Conservation (phyloP, 1,284 basidiomycete species). For the Hymenochaete sp. region DNA sequence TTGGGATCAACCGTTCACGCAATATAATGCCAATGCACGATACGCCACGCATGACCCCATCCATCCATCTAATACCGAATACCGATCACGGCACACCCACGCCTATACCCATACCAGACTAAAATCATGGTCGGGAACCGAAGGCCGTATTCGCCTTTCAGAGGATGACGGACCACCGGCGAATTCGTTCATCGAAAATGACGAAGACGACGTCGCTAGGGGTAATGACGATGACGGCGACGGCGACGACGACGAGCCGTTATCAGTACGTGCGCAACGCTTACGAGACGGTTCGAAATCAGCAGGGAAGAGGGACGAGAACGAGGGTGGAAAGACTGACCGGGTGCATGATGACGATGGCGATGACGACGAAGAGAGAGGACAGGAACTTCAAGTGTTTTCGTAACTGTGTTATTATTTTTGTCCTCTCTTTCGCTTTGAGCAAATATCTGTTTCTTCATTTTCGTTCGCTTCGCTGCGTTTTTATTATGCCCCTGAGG, state of each 20-base stretch:
- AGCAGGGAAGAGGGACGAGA: neutral
- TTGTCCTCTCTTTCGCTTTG: too few relatives aligned
- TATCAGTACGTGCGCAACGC: slow-evolving; percentile 10
- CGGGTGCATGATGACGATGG: neutral
- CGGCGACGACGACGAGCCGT: slow-evolving; percentile 23
- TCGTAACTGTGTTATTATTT: too few relatives aligned
- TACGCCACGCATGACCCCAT: neutral
- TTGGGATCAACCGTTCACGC: neutral
- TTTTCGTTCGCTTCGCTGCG: too few relatives aligned
- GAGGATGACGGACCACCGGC: slow-evolving; percentile 65
- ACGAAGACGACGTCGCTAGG: slow-evolving; percentile 55
- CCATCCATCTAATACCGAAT: neutral
- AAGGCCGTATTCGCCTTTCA: slow-evolving; percentile 60
- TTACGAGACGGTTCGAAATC: too few relatives aligned
- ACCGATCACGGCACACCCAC: neutral
- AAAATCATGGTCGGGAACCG: slow-evolving; percentile 44
- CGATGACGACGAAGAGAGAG: too few relatives aligned
- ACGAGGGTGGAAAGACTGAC: too few relatives aligned
- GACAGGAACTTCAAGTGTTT: too few relatives aligned
- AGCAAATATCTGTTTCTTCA: too few relatives aligned
- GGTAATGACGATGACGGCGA: slow-evolving; percentile 54
- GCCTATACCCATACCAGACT: slow-evolving; percentile 33
- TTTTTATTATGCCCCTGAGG: too few relatives aligned
- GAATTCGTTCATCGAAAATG: slow-evolving; percentile 54
- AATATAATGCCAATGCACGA: neutral